These are phyloP conservation scores for Chaetomidium leptoderma DNA, from an alignment of 495 filamentous ascomycete species.

Conservation along the genomic window DNA sequence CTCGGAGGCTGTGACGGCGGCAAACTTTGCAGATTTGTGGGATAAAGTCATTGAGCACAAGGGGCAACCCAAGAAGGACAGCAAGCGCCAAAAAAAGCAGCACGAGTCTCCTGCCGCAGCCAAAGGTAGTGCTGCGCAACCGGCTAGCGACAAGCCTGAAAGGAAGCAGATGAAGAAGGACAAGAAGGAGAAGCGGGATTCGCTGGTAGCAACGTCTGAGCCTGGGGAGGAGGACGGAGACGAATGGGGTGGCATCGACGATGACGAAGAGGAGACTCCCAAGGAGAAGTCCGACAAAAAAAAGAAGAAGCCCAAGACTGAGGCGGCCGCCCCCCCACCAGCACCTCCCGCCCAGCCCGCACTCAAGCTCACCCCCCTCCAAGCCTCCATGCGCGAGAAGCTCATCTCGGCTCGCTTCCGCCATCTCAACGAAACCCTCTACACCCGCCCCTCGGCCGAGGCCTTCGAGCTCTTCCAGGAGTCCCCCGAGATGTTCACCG, in stretches of 20 bases:
- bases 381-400: slow-evolving; percentile 89
- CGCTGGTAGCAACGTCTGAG: background rate
- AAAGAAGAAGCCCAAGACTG: slow-evolving; percentile 11
- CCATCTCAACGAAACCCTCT: slow-evolving; percentile 92
- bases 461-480: slow-evolving; percentile 72
- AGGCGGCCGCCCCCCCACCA: slow-evolving; percentile 19
- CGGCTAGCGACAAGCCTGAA: slow-evolving; percentile 20
- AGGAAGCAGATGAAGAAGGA: slow-evolving; percentile 36
- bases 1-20: slow-evolving; percentile 54
- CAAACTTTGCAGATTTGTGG: slow-evolving; percentile 73
- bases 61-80: slow-evolving; percentile 46
- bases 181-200: slow-evolving; percentile 37
- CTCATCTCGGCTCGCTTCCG: slow-evolving; percentile 92
- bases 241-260: slow-evolving; percentile 25
- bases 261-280: slow-evolving; percentile 18
- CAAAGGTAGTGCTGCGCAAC: slow-evolving; percentile 17
- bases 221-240: slow-evolving; percentile 14
- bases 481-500: slow-evolving; percentile 83
- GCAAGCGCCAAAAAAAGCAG: no score
- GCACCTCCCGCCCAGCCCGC: slow-evolving; percentile 28
- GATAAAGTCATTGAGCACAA: slow-evolving; percentile 74
- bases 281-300: slow-evolving; percentile 19
- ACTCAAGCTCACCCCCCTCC: slow-evolving; percentile 76
- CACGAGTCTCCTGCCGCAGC: no score
- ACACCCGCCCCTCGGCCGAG: slow-evolving; percentile 79